Evolutionary conservation across 306 rosid species (phyloP), one percentile per base, ranked within the genome.

Genomic region (Cucurbita moschata): DNA sequence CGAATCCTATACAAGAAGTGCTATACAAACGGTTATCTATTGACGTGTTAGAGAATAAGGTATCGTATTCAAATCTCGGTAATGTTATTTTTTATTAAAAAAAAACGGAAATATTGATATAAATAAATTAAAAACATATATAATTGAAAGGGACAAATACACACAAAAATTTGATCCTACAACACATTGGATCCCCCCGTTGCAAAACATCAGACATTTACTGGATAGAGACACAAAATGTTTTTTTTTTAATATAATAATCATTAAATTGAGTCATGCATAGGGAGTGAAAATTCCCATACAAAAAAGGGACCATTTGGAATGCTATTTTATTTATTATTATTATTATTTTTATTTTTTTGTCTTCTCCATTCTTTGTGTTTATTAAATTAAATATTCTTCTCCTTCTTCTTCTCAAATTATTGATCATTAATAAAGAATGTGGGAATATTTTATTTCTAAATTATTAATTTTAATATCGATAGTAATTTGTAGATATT

Each of bases 121-220:
- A 30, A 30, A 30, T 30, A 30, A 30, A 2, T 30, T 30, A 3
- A 30, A 30, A 30, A 30, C 49, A 62, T 10, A 5, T 2, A 64
- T 2, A 42, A 42, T 18, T 18, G 71, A 64, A 64, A 42, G 71
- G 71, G 71, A 65, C 71, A 65, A 65, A 30, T 65, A n/a, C 38
- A 42, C 47, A 38, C 52, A 42, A 64, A 64, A 64, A 40, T 51
- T 9, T 64, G 52, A 42, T 18, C 71, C 71, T 64, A 65, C 71
- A 42, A 42, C 52, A 65, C 71, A 65, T 65, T 65, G 71, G 71
- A 65, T 65, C 71, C 71, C 67, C 67, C 37, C 35, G 43, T 65
- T 10, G 50, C 15, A 40, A 40, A 64, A 5, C 71, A 65, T 42
- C 71, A 65, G 43, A 65, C 71, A 65, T 65, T 65, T 65, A 42